Base-by-base conservation (phyloP, 2,329 filamentous ascomycete genomes). In the Nectriaceae sp. region DNA sequence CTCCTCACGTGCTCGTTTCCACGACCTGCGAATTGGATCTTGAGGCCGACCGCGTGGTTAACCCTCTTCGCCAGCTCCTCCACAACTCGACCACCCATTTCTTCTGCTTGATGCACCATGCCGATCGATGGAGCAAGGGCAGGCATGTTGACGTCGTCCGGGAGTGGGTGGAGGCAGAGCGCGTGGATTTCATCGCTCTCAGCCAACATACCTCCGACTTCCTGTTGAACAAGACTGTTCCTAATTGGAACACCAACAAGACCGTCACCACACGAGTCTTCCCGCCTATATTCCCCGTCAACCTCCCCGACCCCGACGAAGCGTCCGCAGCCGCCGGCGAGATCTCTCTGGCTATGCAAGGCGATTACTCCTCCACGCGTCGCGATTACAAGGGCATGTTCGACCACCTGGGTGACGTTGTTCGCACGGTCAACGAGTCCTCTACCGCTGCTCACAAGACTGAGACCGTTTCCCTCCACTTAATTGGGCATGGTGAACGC, bases 11-110 rank as follows among this genome's bases (percentile, higher is more conserved):
- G 6, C 44, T 64, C 50, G 55, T 64, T n/a, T 64, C 61, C 31
- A 64, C 59, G 6, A 64, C 61, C 19, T 64, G 61, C 60, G 60
- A 64, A 49, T 50, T 59, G 40, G 61, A 64, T 33, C 52, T 60
- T n/a, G 47, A 31, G 26, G 26, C 15, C 8, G 26, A 50, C 29
- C 44, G 46, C 38, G 49, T 47, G 13, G 21, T 51, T 38, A 44
- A 46, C 8, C 46, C 50, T n/a, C 52, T 62, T 20, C 47, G 53
- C 31, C 44, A 56, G 18, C 49, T 64, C 6, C 54, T 64, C 46
- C 52, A 42, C 38, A 48, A 40, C 19, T 52, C 49, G 10, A 53
- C 53, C 21, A 60, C 61, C 18, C 52, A 58, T 26, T 52, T 64
- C 19, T 63, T 64, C 58, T 64, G 61, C 46, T 52, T 61, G 21